Evolutionary conservation across 768 basidiomycete genomes (phyloP).

Genomic region (Lactarius sp.): DNA sequence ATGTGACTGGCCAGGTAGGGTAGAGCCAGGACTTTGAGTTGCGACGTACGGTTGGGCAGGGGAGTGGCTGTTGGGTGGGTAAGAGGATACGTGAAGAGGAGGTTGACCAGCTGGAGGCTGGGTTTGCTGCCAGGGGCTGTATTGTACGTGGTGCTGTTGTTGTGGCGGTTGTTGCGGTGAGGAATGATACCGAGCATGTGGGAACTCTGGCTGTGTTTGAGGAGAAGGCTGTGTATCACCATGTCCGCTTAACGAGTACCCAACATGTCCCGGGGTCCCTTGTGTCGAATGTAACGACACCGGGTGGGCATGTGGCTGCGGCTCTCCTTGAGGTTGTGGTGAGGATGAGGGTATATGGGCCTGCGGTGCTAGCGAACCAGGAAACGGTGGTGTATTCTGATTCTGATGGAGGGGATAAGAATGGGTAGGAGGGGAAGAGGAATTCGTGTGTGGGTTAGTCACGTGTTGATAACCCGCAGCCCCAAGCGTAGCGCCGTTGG

Average conservation of each 20-base stretch:
- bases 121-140: slow-evolving; percentile 1
- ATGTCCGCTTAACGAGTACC: not conserved
- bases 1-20: not conserved
- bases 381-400: not conserved
- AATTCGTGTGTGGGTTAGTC: not conserved
- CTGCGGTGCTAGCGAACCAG: slow-evolving; percentile 3
- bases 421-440: not conserved
- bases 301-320: not conserved
- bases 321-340: not conserved
- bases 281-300: slow-evolving; percentile 2
- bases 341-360: not conserved
- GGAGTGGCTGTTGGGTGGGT: slow-evolving; percentile 1
- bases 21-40: not conserved
- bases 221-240: slow-evolving; percentile 8
- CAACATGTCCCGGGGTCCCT: not conserved
- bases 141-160: not conserved
- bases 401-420: not conserved
- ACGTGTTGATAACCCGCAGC: not conserved
- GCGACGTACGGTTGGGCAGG: not conserved
- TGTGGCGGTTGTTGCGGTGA: not conserved
- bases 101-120: not conserved
- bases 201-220: slow-evolving; percentile 10
- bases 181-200: slow-evolving; percentile 1
- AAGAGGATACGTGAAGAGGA: not conserved
- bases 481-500: not conserved